A percentile compares a stretch with the other conserved stretches of the same genome.
Conservation (phyloP, 192 early-diverging fungal genomes). For the Entomortierella chlamydospora region DNA sequence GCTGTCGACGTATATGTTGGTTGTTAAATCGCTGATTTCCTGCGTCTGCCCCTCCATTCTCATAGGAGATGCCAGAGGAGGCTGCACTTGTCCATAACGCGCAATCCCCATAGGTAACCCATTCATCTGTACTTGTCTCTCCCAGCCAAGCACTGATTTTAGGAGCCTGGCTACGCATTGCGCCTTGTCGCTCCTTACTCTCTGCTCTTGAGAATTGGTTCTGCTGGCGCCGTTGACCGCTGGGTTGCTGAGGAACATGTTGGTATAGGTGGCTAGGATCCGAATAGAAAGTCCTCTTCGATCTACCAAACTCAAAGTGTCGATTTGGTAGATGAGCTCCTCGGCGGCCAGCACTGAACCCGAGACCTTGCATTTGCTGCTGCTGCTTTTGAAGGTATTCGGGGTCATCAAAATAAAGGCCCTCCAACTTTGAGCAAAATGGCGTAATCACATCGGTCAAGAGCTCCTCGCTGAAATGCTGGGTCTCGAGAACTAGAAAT, state of each 20-base stretch:
- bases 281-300: slow-evolving; percentile 17
- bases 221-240: not conserved
- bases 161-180: not conserved
- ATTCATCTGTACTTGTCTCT: slow-evolving; percentile 42
- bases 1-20: slow-evolving; percentile 10
- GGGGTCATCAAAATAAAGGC: slow-evolving; percentile 47
- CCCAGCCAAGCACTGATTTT: slow-evolving; percentile 52
- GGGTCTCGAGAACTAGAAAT: slow-evolving; percentile 43
- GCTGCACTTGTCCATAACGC: slow-evolving; percentile 39
- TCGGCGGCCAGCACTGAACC: slow-evolving; percentile 39
- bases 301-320: slow-evolving; percentile 37
- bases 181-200: not conserved
- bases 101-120: slow-evolving; percentile 40
- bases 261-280: slow-evolving; percentile 9
- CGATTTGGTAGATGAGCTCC: slow-evolving; percentile 12
- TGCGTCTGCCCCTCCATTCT: slow-evolving; percentile 15
- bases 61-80: slow-evolving; percentile 18
- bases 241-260: not conserved
- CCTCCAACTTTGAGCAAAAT: slow-evolving; percentile 20
- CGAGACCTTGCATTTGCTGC: slow-evolving; percentile 35
- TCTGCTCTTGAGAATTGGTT: not conserved
- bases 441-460: slow-evolving; percentile 34
- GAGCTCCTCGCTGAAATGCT: slow-evolving; percentile 39
- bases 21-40: slow-evolving; percentile 1
- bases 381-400: slow-evolving; percentile 31